Base-by-base conservation (phyloP, 2,329 filamentous ascomycete species). In the Hypoxylon sp. region DNA sequence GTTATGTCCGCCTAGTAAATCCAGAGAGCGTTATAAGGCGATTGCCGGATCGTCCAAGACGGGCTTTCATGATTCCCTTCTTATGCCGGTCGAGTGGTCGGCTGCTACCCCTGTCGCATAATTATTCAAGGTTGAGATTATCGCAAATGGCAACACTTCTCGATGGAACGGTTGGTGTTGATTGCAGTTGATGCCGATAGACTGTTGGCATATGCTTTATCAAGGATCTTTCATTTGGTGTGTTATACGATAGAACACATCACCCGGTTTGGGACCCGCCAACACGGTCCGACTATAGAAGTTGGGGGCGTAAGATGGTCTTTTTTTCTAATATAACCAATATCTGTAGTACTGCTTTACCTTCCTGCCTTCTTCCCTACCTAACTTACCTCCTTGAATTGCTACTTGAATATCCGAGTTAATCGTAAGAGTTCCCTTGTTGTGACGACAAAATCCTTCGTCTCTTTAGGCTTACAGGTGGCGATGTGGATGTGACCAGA, bases 211-310 rank as follows among this genome's bases (percentile, higher is more conserved):
- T 7, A 32, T 7, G 31, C 11, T 32, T 32, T 6, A 32, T 11
- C 31, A 32, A 32, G 31, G 11, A 32, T 32, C 11, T 32, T 32
- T 32, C 24, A 21, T 53, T 39, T 37, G 50, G 50, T 39, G 19
- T 53, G 27, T 42, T 42, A 11, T 35, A 54, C 13, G 39, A 15
- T 19, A 42, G 19, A 24, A 39, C 27, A 8, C 29, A 31, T 31
- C 4, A 31, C 21, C 19, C 35, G 35, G 32, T 21, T 15, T 39
- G 24, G 51, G 15, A 17, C 35, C 24, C 24, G 24, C 24, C 24
- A 27, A 27, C 24, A 3, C 51, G 51, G 51, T 17, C 51, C 51
- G 32, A 42, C 51, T 54, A 42, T 54, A 31, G 31, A 35, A 53
- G 50, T 39, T 37, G 50, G 11, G 32, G 50, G 32, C 37, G 35